These are phyloP conservation scores for Boletellus ananiceps DNA, from an alignment of 768 basidiomycete species.

Conservation along the genomic window DNA sequence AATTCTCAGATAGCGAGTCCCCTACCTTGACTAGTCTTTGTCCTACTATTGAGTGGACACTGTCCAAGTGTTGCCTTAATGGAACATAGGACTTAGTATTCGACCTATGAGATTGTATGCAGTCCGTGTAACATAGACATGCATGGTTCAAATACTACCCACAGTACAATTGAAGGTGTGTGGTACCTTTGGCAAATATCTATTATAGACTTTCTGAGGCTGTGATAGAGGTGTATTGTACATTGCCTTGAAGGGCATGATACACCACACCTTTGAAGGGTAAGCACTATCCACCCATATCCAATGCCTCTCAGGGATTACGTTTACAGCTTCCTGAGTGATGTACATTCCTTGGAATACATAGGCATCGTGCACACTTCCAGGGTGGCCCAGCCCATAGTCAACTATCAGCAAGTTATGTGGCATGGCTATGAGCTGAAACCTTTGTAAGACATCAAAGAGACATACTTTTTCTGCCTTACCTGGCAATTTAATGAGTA, in stretches of 20 bases:
- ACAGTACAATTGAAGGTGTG: too few relatives aligned
- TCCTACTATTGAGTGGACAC: too few relatives aligned
- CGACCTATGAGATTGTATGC: too few relatives aligned
- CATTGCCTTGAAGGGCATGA: background rate
- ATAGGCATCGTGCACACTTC: slow-evolving; percentile 9
- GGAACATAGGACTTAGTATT: too few relatives aligned
- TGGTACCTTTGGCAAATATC: slow-evolving; percentile 9
- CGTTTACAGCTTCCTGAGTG: background rate
- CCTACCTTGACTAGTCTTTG: too few relatives aligned
- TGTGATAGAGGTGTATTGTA: background rate
- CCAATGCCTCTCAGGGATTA: slow-evolving; percentile 2
- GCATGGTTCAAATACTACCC: too few relatives aligned
- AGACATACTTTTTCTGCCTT: background rate
- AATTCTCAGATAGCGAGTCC: too few relatives aligned
- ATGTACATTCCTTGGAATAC: slow-evolving; percentile 4
- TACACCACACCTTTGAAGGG: slow-evolving; percentile 4
- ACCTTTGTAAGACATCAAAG: too few relatives aligned
- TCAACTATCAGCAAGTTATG: background rate
- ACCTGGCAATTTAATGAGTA: slow-evolving; percentile 21
- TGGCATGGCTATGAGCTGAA: slow-evolving; percentile 2
- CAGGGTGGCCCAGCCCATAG: background rate
- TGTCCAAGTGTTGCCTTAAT: too few relatives aligned
- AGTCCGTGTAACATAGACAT: too few relatives aligned
- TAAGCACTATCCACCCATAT: slow-evolving; percentile 15
- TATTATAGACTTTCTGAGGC: slow-evolving; percentile 3